Conservation (phyloP, 495 filamentous ascomycete genomes). For the Trichocladium antarcticum region DNA sequence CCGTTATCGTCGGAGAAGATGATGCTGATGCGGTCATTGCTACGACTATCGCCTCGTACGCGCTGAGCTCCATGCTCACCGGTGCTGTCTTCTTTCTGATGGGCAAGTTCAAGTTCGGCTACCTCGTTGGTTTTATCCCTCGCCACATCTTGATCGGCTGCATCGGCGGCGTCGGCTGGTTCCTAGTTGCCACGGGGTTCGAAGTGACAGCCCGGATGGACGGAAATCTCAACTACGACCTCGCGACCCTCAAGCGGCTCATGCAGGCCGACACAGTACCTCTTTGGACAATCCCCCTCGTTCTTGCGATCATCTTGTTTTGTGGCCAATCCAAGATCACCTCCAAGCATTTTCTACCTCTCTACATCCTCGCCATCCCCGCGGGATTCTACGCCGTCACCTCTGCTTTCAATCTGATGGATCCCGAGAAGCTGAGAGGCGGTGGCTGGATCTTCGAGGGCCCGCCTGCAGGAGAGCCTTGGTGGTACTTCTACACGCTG, state of each 20-base stretch:
- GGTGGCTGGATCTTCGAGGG: conserved; percentile 85
- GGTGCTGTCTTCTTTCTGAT: conserved; percentile 85
- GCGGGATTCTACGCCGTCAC: conserved; percentile 73
- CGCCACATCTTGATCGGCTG: conserved; percentile 93
- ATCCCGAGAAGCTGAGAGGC: conserved; percentile 50
- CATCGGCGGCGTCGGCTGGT: conserved; percentile 96
- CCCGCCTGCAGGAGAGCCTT: conserved; percentile 73
- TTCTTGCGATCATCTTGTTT: conserved; percentile 65
- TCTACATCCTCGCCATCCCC: conserved; percentile 76
- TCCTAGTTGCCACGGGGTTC: conserved; percentile 79
- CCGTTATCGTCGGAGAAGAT: conserved; percentile 63
- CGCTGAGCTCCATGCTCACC: conserved; percentile 82
- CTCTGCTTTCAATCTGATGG: conserved; percentile 49
- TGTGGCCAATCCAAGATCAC: conserved; percentile 60
- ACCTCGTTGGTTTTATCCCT: conserved; percentile 91
- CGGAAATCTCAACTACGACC: conserved; percentile 68
- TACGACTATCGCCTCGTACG: conserved; percentile 83
- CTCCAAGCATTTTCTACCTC: conserved; percentile 70
- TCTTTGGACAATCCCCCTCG: conserved; percentile 74
- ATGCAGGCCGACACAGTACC: conserved; percentile 57
- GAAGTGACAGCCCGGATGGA: conserved; percentile 88
- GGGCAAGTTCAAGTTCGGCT: conserved; percentile 73
- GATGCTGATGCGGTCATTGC: conserved; percentile 77
- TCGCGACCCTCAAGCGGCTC: conserved; percentile 62
- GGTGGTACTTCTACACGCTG: conserved; percentile 93